Base-by-base conservation (phyloP, 1,284 basidiomycete species). In the Cystobasidium slooffiae region DNA sequence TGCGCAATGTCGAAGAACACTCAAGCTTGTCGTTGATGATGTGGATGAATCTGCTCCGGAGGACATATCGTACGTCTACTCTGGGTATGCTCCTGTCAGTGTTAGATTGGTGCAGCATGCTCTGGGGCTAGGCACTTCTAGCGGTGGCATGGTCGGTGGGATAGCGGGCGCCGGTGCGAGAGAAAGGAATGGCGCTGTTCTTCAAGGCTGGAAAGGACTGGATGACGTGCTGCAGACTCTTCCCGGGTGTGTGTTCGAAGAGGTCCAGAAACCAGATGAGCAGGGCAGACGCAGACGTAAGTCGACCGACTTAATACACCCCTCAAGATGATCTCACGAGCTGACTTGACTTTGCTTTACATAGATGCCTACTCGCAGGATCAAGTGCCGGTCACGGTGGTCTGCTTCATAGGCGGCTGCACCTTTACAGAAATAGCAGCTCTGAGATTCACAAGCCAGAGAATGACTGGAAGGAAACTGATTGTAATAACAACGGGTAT, bases 381-480 rank as follows among this genome's bases (percentile, higher is more conserved):
- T 8, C 75, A 81, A 76, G 83, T 87, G 5, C 89, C 87, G 3
- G 97, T 91, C 3, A 97, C 94, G 1, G 88, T 97, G 24, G 92
- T 99, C 10, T 97, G 97, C 84, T 98, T 98, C 87, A 84, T 99
- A n/a, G 97, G 97, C 46, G 97, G 97, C 3, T 95, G 95, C 81
- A 99, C 97, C 6, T 97, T 92, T 80, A 95, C 96, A 7, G 97
- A 99, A 84, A 92, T 99, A 69, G 90, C 95, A 22, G 95, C 96
- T 9, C 82, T 99, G 78, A 86, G 97, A 80, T 97, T 93, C 90
- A 91, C 96, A 82, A 87, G 88, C 75, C 86, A 88, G 78, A 78
- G 80, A 63, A 65, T 66, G 51, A 46, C 63, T 18, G 75, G 77
- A 18, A 62, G 78, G 20, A 75, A 75, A 59, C 53, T 79, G 47